Percentiles rank a stretch among this genome's conserved stretches.
phyloP scores from a whole-genome alignment of 768 basidiomycete genomes.

The Amyloporia xantha region DNA sequence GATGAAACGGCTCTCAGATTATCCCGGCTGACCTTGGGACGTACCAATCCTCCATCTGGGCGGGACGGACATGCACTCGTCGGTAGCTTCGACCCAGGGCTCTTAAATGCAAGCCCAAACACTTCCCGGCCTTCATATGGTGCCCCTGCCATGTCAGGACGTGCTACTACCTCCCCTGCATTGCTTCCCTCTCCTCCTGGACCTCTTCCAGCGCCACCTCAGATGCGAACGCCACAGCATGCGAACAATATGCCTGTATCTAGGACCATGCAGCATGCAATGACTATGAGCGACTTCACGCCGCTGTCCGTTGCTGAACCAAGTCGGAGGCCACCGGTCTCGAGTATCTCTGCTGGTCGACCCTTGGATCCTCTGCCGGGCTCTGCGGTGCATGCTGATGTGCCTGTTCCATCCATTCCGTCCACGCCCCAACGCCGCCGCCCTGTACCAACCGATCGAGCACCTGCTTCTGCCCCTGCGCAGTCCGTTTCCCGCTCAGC shows the following conservation, averaged over 20 bases:
- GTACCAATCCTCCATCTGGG: no score
- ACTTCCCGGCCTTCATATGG: neutral
- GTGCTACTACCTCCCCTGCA: neutral
- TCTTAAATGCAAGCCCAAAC: no score
- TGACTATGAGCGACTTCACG: slow-evolving; percentile 19
- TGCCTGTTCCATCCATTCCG: slow-evolving; percentile 2
- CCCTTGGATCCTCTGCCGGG: slow-evolving; percentile 26
- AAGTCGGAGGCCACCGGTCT: slow-evolving; percentile 12
- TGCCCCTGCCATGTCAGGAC: neutral
- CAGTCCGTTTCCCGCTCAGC: slow-evolving; percentile 4
- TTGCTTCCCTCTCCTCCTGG: slow-evolving; percentile 5
- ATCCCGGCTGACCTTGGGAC: no score
- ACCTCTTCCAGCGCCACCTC: slow-evolving; percentile 22
- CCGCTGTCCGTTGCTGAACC: no score
- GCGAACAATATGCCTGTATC: slow-evolving; percentile 17
- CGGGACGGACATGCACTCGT: no score
- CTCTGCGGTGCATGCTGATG: neutral
- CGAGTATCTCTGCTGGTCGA: slow-evolving; percentile 22
- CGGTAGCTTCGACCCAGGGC: slow-evolving; percentile 37
- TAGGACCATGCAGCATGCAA: slow-evolving; percentile 32
- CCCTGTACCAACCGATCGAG: slow-evolving; percentile 6
- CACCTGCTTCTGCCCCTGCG: slow-evolving; percentile 11
- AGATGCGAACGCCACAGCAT: slow-evolving; percentile 25
- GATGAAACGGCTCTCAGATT: no score
- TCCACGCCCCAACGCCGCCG: slow-evolving; percentile 8